Conservation (phyloP, 495 filamentous ascomycete species). For the Lasiosphaeria ovina region DNA sequence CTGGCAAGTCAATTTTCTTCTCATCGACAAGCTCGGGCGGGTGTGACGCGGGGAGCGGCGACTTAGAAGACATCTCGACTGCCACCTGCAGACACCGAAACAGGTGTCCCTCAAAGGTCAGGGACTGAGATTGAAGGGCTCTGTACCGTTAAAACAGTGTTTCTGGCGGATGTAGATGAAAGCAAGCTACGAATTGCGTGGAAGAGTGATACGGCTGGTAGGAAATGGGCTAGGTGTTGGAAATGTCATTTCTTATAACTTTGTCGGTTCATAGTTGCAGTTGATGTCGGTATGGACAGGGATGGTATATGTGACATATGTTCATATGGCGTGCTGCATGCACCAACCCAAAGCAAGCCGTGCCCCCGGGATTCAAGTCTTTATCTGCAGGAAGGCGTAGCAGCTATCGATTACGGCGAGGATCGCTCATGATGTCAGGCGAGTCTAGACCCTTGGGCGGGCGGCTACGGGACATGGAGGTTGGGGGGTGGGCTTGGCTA, state of each 20-base stretch:
- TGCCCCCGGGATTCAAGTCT: background rate
- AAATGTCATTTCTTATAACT: background rate
- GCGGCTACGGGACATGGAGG: too few species aligned
- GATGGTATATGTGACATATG: background rate
- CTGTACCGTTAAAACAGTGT: too few species aligned
- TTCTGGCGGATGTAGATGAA: too few species aligned
- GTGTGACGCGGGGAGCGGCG: background rate
- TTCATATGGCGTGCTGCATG: background rate
- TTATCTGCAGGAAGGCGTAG: background rate
- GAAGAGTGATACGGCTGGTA: background rate
- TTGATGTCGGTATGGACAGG: background rate
- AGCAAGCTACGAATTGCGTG: too few species aligned
- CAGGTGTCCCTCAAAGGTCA: too few species aligned
- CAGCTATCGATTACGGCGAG: background rate
- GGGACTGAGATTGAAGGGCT: too few species aligned
- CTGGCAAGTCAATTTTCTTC: background rate
- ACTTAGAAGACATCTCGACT: too few species aligned
- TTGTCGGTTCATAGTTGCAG: background rate
- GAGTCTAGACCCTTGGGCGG: too few species aligned
- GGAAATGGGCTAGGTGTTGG: background rate
- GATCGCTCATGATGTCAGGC: background rate
- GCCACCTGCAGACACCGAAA: too few species aligned
- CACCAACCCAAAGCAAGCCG: background rate
- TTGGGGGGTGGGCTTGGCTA: too few species aligned
- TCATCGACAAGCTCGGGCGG: background rate